A percentile compares a stretch with the other conserved stretches of the same genome.
Conservation (phyloP, 2,329 filamentous ascomycete genomes). For the Zalaria obscura region DNA sequence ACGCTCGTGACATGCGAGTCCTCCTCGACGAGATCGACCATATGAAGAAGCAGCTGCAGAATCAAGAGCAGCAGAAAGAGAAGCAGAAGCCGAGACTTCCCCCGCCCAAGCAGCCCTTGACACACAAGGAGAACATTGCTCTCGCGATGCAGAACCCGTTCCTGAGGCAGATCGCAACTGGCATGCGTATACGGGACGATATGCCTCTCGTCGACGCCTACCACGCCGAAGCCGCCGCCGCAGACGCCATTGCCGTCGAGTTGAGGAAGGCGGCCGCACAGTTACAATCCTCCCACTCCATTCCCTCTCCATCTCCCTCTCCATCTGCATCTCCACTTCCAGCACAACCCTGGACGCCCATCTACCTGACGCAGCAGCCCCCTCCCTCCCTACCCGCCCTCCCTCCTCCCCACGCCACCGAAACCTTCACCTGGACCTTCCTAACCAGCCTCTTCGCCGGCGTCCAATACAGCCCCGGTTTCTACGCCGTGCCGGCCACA, state of each 20-base stretch:
- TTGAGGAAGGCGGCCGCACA: neutral
- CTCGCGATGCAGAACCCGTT: neutral
- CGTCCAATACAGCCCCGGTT: conserved; percentile 24
- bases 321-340: neutral
- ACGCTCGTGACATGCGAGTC: no score
- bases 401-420: conserved; percentile 10
- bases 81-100: no score
- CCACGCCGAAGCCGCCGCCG: neutral
- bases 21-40: no score
- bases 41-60: no score
- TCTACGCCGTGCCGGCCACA: conserved; percentile 19
- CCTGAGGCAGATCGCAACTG: neutral
- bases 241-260: neutral
- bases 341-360: conserved; percentile 19
- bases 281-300: neutral
- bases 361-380: conserved; percentile 19
- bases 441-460: conserved; percentile 23
- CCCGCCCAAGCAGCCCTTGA: neutral
- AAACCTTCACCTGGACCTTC: conserved; percentile 24
- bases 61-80: no score
- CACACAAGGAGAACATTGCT: neutral
- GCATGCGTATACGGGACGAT: neutral
- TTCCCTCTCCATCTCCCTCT: neutral
- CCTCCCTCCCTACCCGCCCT: conserved; percentile 2
- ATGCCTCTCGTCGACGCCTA: neutral